Conservation (phyloP, 768 basidiomycete genomes). For the Suillus brevipes region DNA sequence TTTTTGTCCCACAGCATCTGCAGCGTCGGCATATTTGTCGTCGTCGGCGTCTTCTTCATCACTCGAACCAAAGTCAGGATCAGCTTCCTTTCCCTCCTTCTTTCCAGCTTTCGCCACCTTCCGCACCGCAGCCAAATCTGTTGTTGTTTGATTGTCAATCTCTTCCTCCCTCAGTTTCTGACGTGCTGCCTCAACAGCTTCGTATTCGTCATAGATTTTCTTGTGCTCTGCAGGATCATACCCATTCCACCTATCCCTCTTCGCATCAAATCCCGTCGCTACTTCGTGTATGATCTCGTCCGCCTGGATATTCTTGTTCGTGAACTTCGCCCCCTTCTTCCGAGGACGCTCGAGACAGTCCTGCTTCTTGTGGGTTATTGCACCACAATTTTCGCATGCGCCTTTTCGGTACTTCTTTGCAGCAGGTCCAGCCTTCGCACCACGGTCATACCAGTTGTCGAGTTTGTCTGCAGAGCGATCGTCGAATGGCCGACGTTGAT, state of each 20-base stretch:
- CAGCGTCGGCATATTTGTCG: slow-evolving; percentile 97
- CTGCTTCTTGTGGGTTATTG: slow-evolving; percentile 86
- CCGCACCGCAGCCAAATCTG: slow-evolving; percentile 84
- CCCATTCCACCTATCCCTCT: slow-evolving; percentile 98
- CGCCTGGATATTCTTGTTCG: slow-evolving; percentile 84
- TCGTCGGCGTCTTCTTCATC: slow-evolving; percentile 96
- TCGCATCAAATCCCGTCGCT: slow-evolving; percentile 80
- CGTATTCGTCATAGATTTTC: slow-evolving; percentile 89
- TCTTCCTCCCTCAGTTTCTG: slow-evolving; percentile 93
- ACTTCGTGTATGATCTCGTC: slow-evolving; percentile 91
- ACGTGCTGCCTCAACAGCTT: slow-evolving; percentile 86
- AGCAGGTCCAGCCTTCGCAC: slow-evolving; percentile 80
- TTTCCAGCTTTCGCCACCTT: slow-evolving; percentile 94
- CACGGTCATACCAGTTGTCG: slow-evolving; percentile 91
- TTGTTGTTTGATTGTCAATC: slow-evolving; percentile 96
- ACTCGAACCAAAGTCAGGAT: slow-evolving; percentile 94
- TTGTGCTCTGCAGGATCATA: slow-evolving; percentile 90
- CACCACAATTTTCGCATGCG: slow-evolving; percentile 98
- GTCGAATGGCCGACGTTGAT: slow-evolving; percentile 80
- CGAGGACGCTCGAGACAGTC: slow-evolving; percentile 97
- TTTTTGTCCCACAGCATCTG: slow-evolving; percentile 97
- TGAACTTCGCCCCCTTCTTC: slow-evolving; percentile 93
- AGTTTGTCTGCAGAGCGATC: slow-evolving; percentile 64
- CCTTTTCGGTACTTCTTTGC: slow-evolving; percentile 98
- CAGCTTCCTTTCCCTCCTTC: slow-evolving; percentile 65